Evolutionary conservation across 1,139 yeast species (phyloP), one percentile per base, ranked within the genome.

Genomic region (Magnusiomyces tetraspermus): DNA sequence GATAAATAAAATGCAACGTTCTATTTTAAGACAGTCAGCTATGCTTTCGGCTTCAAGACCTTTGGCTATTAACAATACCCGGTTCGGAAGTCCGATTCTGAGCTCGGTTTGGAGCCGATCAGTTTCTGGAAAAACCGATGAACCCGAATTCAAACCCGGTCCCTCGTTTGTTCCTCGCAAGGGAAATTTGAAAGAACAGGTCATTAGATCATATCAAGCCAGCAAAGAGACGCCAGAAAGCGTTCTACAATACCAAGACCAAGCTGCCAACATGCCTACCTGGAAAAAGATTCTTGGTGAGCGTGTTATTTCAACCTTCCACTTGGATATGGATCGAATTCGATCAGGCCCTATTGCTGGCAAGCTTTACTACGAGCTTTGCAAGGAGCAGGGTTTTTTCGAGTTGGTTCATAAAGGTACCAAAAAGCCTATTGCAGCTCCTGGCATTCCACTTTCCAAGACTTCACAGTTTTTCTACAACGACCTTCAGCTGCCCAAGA

Each of bases 271-370:
- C 4, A 74, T 88, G 67, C 80, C 95, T 0, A 71, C 74, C 46
- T 83, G 89, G 82, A 80, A 84, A 60, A 83, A 81, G 63, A 72
- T 76, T 4, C 66, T 88, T 41, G 96, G 96, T 58, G 92, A 87
- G 67, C 68, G 77, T 52, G 76, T 87, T 37, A 79, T 90, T 57
- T 75, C 78, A 38, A 57, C 80, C 1, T 83, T 90, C 66, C 76
- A 79, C 58, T 73, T 92, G 55, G 97, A 92, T 69, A 88, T 90
- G 95, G 97, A 90, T 71, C 80, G 80, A 60, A 78, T 92, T 48
- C 78, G 97, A 66, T 84, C 97, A 0, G 97, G 97, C 21, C 90
- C 97, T 0, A 84, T 92, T 58, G 96, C 96, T 2, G 97, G 97
- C 2, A 84, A 92, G 3, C 76, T 78, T 51, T 92, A 89, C 70